Base-by-base conservation (phyloP, 225 moss, liverwort and hornwort species). In the Marchantia polymorpha region DNA sequence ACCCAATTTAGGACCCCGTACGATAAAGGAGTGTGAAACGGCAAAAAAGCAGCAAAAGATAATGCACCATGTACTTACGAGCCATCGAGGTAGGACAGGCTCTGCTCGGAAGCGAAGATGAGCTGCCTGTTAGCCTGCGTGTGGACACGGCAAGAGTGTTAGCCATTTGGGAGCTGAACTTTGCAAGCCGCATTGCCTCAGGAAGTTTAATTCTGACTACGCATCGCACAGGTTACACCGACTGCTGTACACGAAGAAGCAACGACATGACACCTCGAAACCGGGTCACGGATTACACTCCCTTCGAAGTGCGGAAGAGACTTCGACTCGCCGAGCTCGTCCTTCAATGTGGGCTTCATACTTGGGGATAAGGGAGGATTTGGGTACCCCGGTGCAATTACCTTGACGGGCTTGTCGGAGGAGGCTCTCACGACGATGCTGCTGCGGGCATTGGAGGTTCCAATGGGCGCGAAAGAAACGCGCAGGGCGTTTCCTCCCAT, bases 101-200 rank as follows among this genome's bases (percentile, higher is more conserved):
- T 94, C 68, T 96, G 94, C 89, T 90, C 92, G 26, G 96, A 96
- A 20, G 96, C 94, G 27, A 94, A 96, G 72, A 85, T 23, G 3
- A 96, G 94, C 74, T 79, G 89, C 82, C 96, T 92, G 77, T 81
- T 83, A 25, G 85, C 67, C 81, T 76, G 81, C 68, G 61, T 61
- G 65, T 51, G 47, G 30, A 16, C 6, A 7, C 8, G 10, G 3
- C 27, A 53, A 27, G 15, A 39, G 39, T 39, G 39, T 39, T 39
- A 39, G 39, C 39, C 39, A 39, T 39, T 39, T 39, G 39, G 39
- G n/a, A 29, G n/a, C 54, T 53, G 27, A 9, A 13, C 52, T 4
- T 17, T 12, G 56, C 19, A 56, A 56, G 15, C 13, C 15, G 4
- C 56, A 7, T 64, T 10, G n/a, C 3, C 8, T 64, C 64, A 64